Conservation (phyloP, 129 eudicot species). For the Escallonia rubra region DNA sequence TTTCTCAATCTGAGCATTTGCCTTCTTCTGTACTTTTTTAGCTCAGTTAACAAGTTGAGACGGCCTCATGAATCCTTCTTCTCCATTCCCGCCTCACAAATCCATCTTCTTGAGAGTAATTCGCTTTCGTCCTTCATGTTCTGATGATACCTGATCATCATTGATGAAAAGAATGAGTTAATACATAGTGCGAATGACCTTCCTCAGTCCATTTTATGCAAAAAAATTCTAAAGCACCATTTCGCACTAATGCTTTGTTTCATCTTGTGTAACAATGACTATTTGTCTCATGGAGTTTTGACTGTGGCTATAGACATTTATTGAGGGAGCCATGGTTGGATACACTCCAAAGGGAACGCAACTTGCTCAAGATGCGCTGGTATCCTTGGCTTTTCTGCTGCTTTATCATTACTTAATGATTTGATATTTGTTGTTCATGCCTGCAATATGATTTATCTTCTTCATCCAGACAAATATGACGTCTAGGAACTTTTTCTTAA, state of each 20-base stretch:
- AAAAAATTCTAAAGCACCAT: no score
- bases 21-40: no score
- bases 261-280: neutral
- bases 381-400: constrained; percentile 14
- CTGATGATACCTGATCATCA: no score
- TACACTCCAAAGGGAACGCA: constrained; percentile 83
- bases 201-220: no score
- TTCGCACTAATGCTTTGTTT: neutral
- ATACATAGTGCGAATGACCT: no score
- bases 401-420: neutral
- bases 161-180: no score
- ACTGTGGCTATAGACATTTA: constrained; percentile 51
- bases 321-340: constrained; percentile 89
- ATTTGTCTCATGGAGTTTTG: neutral
- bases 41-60: no score
- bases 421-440: neutral
- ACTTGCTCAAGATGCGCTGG: constrained; percentile 77
- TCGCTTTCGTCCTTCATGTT: no score
- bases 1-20: no score
- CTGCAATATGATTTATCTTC: neutral
- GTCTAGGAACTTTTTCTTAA: constrained; percentile 36
- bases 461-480: constrained; percentile 52
- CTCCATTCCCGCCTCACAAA: no score
- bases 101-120: no score
- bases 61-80: no score